A percentile compares a stretch with the other conserved stretches of the same genome.
phyloP scores from a whole-genome alignment of 352 stramenopile genomes.

The Phytophthora sansomeana region DNA sequence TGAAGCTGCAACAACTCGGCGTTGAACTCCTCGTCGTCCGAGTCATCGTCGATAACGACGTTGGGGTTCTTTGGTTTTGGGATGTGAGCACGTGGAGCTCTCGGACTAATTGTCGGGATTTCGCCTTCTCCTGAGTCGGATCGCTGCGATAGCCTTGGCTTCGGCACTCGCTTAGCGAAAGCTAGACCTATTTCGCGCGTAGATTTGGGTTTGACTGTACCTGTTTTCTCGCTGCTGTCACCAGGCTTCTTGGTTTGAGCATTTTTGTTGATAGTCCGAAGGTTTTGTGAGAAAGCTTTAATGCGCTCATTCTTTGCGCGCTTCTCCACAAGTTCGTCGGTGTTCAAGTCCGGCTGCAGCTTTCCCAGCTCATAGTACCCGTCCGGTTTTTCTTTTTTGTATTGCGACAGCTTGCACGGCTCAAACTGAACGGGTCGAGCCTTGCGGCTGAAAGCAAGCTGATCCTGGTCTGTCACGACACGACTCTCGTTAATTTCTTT shows the following conservation, averaged over 20 bases:
- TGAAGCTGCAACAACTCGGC: constrained; percentile 76
- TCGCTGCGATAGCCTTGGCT: constrained; percentile 52
- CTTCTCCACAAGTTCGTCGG: constrained; percentile 82
- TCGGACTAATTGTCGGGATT: not conserved
- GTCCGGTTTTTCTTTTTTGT: constrained; percentile 85
- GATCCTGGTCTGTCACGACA: constrained; percentile 63
- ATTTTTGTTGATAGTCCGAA: constrained; percentile 80
- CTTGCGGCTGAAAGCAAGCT: constrained; percentile 83
- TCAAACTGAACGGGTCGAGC: constrained; percentile 80
- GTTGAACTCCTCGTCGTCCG: constrained; percentile 64
- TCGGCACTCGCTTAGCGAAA: constrained; percentile 86
- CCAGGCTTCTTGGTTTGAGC: constrained; percentile 43
- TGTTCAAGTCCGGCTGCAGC: constrained; percentile 87
- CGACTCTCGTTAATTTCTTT: constrained; percentile 70
- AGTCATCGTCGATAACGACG: constrained; percentile 64
- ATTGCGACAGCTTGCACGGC: constrained; percentile 86
- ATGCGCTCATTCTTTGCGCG: constrained; percentile 80
- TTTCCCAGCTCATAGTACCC: constrained; percentile 92
- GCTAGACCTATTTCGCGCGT: constrained; percentile 75
- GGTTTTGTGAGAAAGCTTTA: constrained; percentile 86
- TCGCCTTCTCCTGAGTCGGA: constrained; percentile 34
- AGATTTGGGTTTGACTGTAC: constrained; percentile 56
- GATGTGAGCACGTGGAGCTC: constrained; percentile 1
- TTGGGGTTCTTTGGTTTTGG: constrained; percentile 41
- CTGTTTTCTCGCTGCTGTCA: constrained; percentile 27